Conservation (phyloP, 495 filamentous ascomycete species). For the Talaromyces trachyspermus region DNA sequence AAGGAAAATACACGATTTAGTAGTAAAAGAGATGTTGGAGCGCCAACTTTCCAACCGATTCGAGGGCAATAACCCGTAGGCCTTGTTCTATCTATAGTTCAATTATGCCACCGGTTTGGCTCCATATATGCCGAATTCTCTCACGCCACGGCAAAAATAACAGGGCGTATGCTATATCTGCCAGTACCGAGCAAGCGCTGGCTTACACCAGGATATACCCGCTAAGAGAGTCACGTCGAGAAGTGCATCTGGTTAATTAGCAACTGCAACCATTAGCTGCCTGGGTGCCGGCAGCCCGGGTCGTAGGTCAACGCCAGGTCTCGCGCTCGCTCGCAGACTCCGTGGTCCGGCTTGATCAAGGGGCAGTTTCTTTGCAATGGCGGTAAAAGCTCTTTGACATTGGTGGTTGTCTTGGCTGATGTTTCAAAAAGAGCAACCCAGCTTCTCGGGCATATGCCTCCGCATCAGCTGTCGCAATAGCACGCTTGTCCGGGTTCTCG, state of each 20-base stretch:
- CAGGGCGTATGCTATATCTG: too few relatives aligned
- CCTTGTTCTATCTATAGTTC: too few relatives aligned
- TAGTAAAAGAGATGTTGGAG: too few relatives aligned
- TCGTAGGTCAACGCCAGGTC: slow-evolving; percentile 73
- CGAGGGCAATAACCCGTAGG: too few relatives aligned
- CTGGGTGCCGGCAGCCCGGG: slow-evolving; percentile 68
- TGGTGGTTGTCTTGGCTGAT: slow-evolving; percentile 92
- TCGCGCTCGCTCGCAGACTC: slow-evolving; percentile 64
- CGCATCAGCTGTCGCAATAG: slow-evolving; percentile 78
- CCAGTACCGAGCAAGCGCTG: too few relatives aligned
- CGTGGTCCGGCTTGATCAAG: slow-evolving; percentile 89
- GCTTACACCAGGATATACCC: not conserved
- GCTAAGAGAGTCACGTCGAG: not conserved
- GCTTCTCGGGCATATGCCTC: slow-evolving; percentile 93
- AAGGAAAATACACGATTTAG: too few relatives aligned
- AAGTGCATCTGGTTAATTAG: slow-evolving; percentile 28
- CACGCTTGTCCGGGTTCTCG: slow-evolving; percentile 86
- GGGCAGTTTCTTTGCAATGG: slow-evolving; percentile 93
- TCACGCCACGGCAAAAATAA: too few relatives aligned
- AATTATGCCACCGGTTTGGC: too few relatives aligned
- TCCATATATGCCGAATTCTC: too few relatives aligned
- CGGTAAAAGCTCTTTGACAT: slow-evolving; percentile 96
- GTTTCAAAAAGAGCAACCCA: slow-evolving; percentile 92
- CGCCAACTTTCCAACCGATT: too few relatives aligned
- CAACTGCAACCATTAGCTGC: slow-evolving; percentile 69